These are phyloP conservation scores for Russula virescens DNA, from an alignment of 768 basidiomycete species.

Conservation along the genomic window DNA sequence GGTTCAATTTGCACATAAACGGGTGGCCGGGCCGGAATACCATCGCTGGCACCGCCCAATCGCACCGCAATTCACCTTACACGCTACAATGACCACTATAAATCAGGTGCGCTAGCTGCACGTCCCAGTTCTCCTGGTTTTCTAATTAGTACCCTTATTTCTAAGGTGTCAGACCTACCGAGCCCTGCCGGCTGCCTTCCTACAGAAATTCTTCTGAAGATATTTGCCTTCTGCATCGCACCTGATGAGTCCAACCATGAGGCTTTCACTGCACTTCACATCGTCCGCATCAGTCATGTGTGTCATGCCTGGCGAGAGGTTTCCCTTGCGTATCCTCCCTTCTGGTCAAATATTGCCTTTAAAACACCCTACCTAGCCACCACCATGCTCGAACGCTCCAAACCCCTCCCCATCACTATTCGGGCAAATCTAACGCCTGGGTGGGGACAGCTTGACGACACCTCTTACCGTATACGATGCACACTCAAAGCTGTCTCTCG, in stretches of 20 bases:
- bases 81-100: slow-evolving; percentile 2
- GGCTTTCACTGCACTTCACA: slow-evolving; percentile 11
- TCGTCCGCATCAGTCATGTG: slow-evolving; percentile 23
- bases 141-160: background rate
- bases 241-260: slow-evolving; percentile 17
- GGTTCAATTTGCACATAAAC: too few species aligned
- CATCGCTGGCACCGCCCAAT: background rate
- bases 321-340: slow-evolving; percentile 18
- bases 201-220: slow-evolving; percentile 24
- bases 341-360: slow-evolving; percentile 24
- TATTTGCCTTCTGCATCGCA: slow-evolving; percentile 19
- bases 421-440: slow-evolving; percentile 20
- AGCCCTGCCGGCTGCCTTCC: slow-evolving; percentile 11
- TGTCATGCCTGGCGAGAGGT: slow-evolving; percentile 23
- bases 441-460: slow-evolving; percentile 4
- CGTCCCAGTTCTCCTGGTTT: background rate
- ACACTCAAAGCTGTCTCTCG: slow-evolving; percentile 22
- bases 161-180: background rate
- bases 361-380: slow-evolving; percentile 19
- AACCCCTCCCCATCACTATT: slow-evolving; percentile 15
- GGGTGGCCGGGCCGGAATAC: slow-evolving; percentile 1
- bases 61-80: background rate
- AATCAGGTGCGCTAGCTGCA: slow-evolving; percentile 7
- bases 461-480: slow-evolving; percentile 6
- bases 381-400: slow-evolving; percentile 25